These are phyloP conservation scores for Malus hybrid DNA, from an alignment of 331 rosid genomes.

Conservation along the genomic window DNA sequence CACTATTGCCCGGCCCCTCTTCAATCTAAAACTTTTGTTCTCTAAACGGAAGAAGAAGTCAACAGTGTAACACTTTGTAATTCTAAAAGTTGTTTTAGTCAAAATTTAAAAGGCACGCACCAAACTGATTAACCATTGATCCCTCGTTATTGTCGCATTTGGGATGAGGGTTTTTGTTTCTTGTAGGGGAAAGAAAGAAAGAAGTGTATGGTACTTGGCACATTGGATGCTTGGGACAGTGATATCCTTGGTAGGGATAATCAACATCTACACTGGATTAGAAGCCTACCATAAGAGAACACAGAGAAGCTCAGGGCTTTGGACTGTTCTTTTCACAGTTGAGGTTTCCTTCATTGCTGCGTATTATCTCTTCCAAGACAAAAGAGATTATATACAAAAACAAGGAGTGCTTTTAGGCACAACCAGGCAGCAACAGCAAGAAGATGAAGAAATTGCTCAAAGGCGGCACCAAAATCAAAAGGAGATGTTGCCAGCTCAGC, in stretches of 20 bases:
- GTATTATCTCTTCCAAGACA: conserved; percentile 49
- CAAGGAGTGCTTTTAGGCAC: conserved; percentile 34
- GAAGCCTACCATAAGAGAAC: conserved; percentile 70
- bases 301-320: conserved; percentile 46
- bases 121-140: too few relatives aligned
- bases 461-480: conserved; percentile 24
- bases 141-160: background rate
- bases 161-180: background rate
- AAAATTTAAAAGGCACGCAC: background rate
- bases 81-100: background rate
- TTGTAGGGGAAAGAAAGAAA: conserved; percentile 66
- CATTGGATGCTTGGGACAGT: conserved; percentile 88
- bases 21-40: background rate
- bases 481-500: conserved; percentile 36
- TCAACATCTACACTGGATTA: conserved; percentile 82
- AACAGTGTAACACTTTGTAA: too few relatives aligned
- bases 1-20: background rate
- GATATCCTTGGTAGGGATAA: conserved; percentile 61
- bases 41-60: background rate
- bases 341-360: conserved; percentile 53
- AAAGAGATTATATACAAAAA: conserved; percentile 37
- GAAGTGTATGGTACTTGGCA: conserved; percentile 64
- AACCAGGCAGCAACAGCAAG: background rate
- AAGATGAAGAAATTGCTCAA: conserved; percentile 33
- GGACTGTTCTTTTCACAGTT: conserved; percentile 80